These are phyloP conservation scores for Ustilago lituana DNA, from an alignment of 1,284 basidiomycete species.

Conservation along the genomic window DNA sequence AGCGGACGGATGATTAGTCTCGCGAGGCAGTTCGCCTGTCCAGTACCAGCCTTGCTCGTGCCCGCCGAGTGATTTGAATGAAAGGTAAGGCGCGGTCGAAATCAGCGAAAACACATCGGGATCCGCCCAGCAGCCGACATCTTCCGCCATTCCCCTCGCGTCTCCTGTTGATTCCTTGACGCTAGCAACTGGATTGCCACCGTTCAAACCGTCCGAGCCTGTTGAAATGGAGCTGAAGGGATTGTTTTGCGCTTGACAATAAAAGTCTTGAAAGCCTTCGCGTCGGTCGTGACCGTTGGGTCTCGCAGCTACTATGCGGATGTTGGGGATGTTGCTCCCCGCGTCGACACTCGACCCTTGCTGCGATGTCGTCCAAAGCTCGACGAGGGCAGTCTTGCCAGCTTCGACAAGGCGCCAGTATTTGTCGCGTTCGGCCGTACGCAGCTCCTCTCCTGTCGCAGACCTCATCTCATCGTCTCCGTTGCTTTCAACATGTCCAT, in stretches of 20 bases:
- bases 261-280: slow-evolving; percentile 41
- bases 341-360: no score
- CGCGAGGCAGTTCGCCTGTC: slow-evolving; percentile 35
- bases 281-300: slow-evolving; percentile 36
- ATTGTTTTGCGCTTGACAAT: slow-evolving; percentile 35
- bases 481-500: no score
- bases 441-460: slow-evolving; percentile 15
- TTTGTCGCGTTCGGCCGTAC: slow-evolving; percentile 22
- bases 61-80: slow-evolving; percentile 19
- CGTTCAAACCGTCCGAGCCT: neutral
- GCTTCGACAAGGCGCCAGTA: slow-evolving; percentile 29
- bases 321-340: slow-evolving; percentile 7
- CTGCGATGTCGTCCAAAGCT: slow-evolving; percentile 19
- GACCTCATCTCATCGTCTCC: neutral
- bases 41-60: slow-evolving; percentile 22
- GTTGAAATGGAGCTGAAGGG: neutral
- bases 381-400: slow-evolving; percentile 22
- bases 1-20: slow-evolving; percentile 5
- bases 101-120: slow-evolving; percentile 37
- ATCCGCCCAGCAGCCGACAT: slow-evolving; percentile 40
- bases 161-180: neutral
- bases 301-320: slow-evolving; percentile 34
- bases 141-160: neutral
- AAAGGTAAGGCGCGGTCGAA: slow-evolving; percentile 18
- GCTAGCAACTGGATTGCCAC: neutral